phyloP scores from a whole-genome alignment of 306 rosid species.

The Crotalaria pallida region DNA sequence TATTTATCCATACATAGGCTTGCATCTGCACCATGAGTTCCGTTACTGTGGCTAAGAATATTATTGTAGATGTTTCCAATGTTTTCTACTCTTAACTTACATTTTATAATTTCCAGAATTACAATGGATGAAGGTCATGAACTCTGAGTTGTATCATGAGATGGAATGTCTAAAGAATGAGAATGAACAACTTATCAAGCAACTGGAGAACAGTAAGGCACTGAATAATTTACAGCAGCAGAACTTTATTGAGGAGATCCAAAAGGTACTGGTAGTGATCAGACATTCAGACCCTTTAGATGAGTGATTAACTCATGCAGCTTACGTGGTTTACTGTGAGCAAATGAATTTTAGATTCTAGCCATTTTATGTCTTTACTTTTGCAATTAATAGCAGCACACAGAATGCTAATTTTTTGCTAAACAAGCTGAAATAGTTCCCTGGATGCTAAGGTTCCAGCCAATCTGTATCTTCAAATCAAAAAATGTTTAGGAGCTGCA shows the following conservation, averaged over 20 bases:
- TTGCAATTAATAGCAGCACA: background rate
- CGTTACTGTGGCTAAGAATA: too few relatives aligned
- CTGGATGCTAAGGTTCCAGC: too few relatives aligned
- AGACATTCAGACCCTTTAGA: background rate
- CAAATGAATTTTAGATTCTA: background rate
- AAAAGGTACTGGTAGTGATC: conserved; percentile 10
- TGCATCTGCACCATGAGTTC: background rate
- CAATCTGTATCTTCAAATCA: background rate
- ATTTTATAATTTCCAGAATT: conserved; percentile 16
- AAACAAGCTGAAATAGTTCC: too few relatives aligned
- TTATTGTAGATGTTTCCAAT: background rate
- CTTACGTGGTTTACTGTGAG: background rate
- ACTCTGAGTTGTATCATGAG: conserved; percentile 5
- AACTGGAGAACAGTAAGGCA: conserved; percentile 16
- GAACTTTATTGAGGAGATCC: conserved; percentile 24
- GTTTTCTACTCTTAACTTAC: background rate
- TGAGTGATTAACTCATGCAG: background rate
- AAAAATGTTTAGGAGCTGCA: background rate
- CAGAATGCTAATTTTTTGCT: too few relatives aligned
- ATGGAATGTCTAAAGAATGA: conserved; percentile 26
- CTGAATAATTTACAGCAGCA: conserved; percentile 12
- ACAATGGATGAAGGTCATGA: background rate
- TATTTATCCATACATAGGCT: background rate
- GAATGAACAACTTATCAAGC: background rate
- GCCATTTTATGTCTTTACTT: background rate